A percentile compares a stretch with the other conserved stretches of the same genome.
These are phyloP conservation scores for Chrysanthemum makinoi DNA, from an alignment of 129 eudicot genomes.

Conservation along the genomic window DNA sequence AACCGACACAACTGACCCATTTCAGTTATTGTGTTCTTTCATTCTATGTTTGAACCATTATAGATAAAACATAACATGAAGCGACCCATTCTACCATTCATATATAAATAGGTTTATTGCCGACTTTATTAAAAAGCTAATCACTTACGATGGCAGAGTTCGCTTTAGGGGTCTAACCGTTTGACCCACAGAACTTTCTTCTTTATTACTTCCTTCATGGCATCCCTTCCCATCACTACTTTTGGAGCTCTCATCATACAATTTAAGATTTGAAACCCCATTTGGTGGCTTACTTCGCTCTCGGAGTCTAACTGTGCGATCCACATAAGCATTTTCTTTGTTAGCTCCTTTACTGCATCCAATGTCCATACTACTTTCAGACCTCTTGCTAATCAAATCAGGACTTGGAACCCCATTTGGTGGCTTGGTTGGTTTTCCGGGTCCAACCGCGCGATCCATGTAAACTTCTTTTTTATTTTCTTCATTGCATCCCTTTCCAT, in stretches of 20 bases:
- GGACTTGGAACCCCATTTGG: not conserved
- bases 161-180: constrained; percentile 11
- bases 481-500: not conserved
- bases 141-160: constrained; percentile 31
- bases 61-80: no score
- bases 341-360: not conserved
- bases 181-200: no score
- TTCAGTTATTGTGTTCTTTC: no score
- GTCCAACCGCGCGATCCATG: no score
- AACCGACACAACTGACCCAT: no score
- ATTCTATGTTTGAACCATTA: not conserved
- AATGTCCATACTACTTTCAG: not conserved
- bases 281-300: not conserved
- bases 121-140: not conserved
- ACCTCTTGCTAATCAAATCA: not conserved
- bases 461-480: not conserved
- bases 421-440: no score
- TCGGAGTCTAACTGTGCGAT: no score
- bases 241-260: not conserved
- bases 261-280: not conserved
- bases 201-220: no score
- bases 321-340: no score
- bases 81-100: no score
- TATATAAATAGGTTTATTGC: no score
- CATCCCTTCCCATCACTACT: not conserved